Conservation (phyloP, 148 eudicot genomes). For the Rheum nobile region DNA sequence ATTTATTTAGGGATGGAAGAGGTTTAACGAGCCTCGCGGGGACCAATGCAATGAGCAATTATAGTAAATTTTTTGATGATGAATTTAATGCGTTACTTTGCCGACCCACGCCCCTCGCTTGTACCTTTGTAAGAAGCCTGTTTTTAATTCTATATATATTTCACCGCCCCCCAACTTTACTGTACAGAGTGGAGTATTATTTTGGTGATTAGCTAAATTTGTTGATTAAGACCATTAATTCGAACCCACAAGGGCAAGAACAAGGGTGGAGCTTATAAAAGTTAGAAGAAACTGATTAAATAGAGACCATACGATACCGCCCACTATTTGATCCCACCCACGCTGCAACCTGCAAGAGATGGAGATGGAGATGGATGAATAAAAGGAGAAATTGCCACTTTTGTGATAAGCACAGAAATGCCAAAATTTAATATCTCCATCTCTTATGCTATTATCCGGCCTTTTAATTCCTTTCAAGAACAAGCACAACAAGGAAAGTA, state of each 20-base stretch:
- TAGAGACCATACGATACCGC: too few species aligned
- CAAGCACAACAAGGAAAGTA: too few species aligned
- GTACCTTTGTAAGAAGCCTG: background rate
- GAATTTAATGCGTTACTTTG: background rate
- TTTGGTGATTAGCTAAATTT: too few species aligned
- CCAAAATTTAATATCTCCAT: background rate
- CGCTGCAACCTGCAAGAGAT: too few species aligned
- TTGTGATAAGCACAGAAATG: background rate
- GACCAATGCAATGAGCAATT: background rate
- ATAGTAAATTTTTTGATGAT: background rate
- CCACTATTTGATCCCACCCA: too few species aligned
- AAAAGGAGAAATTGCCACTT: background rate
- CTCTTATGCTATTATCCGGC: too few species aligned
- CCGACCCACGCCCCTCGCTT: background rate
- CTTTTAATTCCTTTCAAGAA: too few species aligned
- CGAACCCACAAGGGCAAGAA: too few species aligned
- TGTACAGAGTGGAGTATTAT: too few species aligned
- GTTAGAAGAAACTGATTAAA: background rate
- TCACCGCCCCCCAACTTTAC: too few species aligned
- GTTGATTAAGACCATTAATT: too few species aligned
- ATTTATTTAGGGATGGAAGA: background rate
- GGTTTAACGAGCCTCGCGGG: background rate
- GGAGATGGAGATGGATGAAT: background rate
- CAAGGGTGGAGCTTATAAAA: background rate
- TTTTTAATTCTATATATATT: too few species aligned